A percentile compares a stretch with the other conserved stretches of the same genome.
Evolutionary conservation across 2,329 filamentous ascomycete species (phyloP).

Genomic region (Clonostachys chloroleuca): DNA sequence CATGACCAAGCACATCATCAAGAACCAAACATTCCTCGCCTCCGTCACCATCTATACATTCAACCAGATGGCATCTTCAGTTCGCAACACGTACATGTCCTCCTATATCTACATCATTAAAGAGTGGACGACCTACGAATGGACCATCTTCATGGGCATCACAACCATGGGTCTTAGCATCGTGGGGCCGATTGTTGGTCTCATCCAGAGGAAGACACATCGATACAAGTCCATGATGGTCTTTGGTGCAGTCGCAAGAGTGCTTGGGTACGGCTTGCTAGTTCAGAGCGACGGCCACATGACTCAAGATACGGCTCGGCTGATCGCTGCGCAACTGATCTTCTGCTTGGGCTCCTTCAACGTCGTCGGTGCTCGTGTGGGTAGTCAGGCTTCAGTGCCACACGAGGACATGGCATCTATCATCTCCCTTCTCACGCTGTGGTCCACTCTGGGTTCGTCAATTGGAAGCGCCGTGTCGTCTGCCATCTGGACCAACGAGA

Average conservation of each 20-base stretch:
- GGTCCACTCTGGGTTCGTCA: constrained; percentile 29
- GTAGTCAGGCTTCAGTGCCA: constrained; percentile 31
- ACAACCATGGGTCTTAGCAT: constrained; percentile 31
- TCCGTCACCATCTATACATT: constrained; percentile 20
- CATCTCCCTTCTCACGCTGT: constrained; percentile 29
- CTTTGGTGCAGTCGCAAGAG: constrained; percentile 24
- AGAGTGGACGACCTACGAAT: constrained; percentile 31
- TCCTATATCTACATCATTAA: constrained; percentile 33
- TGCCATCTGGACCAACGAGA: constrained; percentile 31
- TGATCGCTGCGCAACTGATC: constrained; percentile 27
- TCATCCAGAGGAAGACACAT: constrained; percentile 27
- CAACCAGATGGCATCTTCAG: constrained; percentile 24
- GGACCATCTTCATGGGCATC: constrained; percentile 32
- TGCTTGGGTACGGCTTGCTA: constrained; percentile 28
- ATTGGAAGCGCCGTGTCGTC: constrained; percentile 30
- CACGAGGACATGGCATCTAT: constrained; percentile 32
- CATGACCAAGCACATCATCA: constrained; percentile 21
- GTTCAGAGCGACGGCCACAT: constrained; percentile 18
- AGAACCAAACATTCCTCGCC: constrained; percentile 22
- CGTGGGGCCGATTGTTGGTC: constrained; percentile 24
- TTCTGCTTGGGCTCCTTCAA: constrained; percentile 28
- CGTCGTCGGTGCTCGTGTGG: constrained; percentile 32
- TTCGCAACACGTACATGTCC: constrained; percentile 28
- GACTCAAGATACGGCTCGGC: constrained; percentile 23
- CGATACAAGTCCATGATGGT: constrained; percentile 35